Evolutionary conservation across 768 basidiomycete genomes (phyloP), one percentile per base, ranked within the genome.

Genomic region (Lactarius hengduanensis): DNA sequence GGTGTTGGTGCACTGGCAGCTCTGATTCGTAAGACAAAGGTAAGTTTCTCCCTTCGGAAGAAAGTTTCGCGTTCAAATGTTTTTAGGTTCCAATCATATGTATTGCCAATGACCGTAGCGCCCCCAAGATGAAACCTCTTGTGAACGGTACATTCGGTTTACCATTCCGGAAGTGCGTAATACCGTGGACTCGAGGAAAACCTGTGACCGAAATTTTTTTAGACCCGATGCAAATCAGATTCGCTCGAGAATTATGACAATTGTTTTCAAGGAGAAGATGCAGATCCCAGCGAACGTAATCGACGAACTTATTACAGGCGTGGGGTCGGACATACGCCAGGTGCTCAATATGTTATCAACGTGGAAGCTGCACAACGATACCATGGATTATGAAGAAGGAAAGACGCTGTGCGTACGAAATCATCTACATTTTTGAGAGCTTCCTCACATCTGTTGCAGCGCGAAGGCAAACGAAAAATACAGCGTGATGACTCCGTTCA

Each of bases 271-370:
- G 76, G 97, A 99, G 76, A 92, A 92, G 71, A 84, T 99, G 86
- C 91, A 92, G 76, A 80, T 98, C n/a, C 90, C 92, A 0, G 86
- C 88, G 0, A 92, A 92, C 65, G 96, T 96, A 50, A 77, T 98
- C 40, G 97, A 99, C 73, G 92, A 97, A 75, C 89, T 99, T 38
- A 85, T 98, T 64, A 76, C 79, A 2, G 92, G 96, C 5, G 83
- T 94, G 2, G 92, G 97, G 71, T 96, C 96, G 2, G 97, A 99
- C 76, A 96, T 99, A 65, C 91, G 97, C 3, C 96, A 96, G 75
- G 93, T 98, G 22, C 78, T 99, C 66, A 98, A 98, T 75, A 98
- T 99, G 94, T 80, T 99, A 15, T 96, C 97, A 5, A 98, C 96
- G 0, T 98, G 94, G 92, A 94, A 89, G 72, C 77, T 98, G n/a